These are phyloP conservation scores for Angomonas desouzai DNA, from an alignment of 208 protist genomes.

Conservation along the genomic window DNA sequence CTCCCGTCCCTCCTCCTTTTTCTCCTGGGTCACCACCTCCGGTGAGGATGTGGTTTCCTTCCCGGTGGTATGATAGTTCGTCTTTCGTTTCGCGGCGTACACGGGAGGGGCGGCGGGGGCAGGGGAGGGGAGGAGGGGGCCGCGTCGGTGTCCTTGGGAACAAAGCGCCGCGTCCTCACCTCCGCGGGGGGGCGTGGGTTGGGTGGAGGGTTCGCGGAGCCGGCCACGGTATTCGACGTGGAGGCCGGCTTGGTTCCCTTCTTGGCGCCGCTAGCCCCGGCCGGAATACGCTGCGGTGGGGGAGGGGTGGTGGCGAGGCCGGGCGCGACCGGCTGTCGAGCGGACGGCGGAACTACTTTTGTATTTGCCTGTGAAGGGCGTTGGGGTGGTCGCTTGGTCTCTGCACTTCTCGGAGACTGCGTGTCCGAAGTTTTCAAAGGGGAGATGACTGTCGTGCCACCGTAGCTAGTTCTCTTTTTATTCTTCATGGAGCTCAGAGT, in stretches of 20 bases:
- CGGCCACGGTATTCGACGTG: background rate
- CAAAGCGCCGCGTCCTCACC: slow-evolving; percentile 15
- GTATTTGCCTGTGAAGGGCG: background rate
- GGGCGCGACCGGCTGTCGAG: background rate
- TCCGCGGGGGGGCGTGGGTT: background rate
- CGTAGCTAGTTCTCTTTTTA: background rate
- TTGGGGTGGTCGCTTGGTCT: background rate
- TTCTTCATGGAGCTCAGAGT: background rate
- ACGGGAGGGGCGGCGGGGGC: slow-evolving; percentile 8
- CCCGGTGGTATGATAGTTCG: background rate
- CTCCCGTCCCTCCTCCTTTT: background rate
- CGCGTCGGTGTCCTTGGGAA: slow-evolving; percentile 11
- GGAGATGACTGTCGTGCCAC: background rate
- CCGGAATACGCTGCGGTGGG: background rate
- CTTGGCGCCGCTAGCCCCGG: background rate
- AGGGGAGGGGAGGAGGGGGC: background rate
- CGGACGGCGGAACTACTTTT: background rate
- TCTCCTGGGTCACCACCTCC: too few relatives aligned
- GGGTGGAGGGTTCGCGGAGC: background rate
- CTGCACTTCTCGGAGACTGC: background rate
- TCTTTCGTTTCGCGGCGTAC: slow-evolving; percentile 20
- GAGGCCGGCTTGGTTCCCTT: background rate
- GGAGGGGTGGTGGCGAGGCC: background rate
- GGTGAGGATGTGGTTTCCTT: background rate
- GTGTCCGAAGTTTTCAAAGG: background rate